Base-by-base conservation (phyloP, 768 basidiomycete genomes). In the Boletus pseudopeckii region DNA sequence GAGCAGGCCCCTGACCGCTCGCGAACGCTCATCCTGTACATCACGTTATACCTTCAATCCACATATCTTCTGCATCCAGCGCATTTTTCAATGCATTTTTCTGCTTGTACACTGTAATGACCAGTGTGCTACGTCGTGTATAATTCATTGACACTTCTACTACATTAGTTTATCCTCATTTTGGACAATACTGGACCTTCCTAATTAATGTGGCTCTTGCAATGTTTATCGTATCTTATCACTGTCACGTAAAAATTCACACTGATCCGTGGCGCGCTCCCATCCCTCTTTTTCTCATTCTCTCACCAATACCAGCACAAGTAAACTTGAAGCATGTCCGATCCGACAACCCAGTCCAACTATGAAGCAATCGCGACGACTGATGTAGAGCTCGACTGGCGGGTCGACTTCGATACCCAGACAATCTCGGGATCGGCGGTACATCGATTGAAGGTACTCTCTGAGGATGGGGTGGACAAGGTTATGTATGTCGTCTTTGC, bases 321-420 rank as follows among this genome's bases (percentile, higher is more conserved):
- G 24, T 11, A 43, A 43, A 28, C 8, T 7, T 28, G 17, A 34
- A 38, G 2, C 22, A 54, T 57, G 53, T 52, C 67, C 24, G 88
- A 91, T 64, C 85, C 84, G 18, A 83, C 90, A 0, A 86, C 88
- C 0, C 88, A 92, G 64, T 80, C 91, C 22, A 97, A 97, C 73
- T 92, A 90, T 69, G 68, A 72, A 5, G 72, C 85, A 44, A 78
- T 94, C 58, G 69, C 74, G 3, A 84, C 88, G 1, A 76, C 80
- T 36, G 83, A 91, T 65, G 72, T 93, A 15, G 71, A 79, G 20
- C 81, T 97, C 47, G 79, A 88, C 58, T 96, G 92, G 93, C 72
- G 62, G 0, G 72, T 97, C 57, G 85, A 97, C 71, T 97, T 92
- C 66, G 61, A 75, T 0, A 65, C 75, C 4, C 70, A 85, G 61